Percentiles rank a stretch among this genome's conserved stretches.
Conservation (phyloP, 371 early-diverging fungal species). For the Lichtheimia corymbifera region DNA sequence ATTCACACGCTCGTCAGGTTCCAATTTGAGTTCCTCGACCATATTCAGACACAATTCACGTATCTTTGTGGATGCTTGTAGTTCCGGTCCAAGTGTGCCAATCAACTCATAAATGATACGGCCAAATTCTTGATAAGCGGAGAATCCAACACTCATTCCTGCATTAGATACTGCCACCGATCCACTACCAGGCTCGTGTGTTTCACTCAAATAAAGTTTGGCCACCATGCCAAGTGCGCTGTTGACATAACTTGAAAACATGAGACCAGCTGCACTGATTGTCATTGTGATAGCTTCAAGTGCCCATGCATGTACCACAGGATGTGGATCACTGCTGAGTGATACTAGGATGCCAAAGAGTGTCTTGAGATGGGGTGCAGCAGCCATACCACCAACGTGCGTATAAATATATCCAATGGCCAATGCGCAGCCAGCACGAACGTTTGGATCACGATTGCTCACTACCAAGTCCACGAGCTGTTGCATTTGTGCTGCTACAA, state of each 20-base stretch:
- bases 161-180: conserved; percentile 64
- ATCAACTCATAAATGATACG: conserved; percentile 86
- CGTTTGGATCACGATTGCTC: conserved; percentile 90
- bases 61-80: conserved; percentile 70
- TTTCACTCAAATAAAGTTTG: conserved; percentile 85
- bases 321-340: conserved; percentile 88
- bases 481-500: conserved; percentile 82
- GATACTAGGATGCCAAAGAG: conserved; percentile 90
- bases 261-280: conserved; percentile 85
- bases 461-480: conserved; percentile 86
- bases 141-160: conserved; percentile 60
- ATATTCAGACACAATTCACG: conserved; percentile 79
- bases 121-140: conserved; percentile 79
- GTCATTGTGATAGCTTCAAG: conserved; percentile 84
- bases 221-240: conserved; percentile 84
- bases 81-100: conserved; percentile 91
- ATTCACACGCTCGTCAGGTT: conserved; percentile 78
- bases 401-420: conserved; percentile 90
- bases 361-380: conserved; percentile 80
- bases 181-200: conserved; percentile 78
- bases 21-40: conserved; percentile 77
- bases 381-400: conserved; percentile 90
- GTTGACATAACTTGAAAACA: conserved; percentile 88
- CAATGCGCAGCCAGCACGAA: conserved; percentile 88
- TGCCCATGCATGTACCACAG: conserved; percentile 94